phyloP scores from a whole-genome alignment of 441 rosid species.

The Corymbia citriodora region DNA sequence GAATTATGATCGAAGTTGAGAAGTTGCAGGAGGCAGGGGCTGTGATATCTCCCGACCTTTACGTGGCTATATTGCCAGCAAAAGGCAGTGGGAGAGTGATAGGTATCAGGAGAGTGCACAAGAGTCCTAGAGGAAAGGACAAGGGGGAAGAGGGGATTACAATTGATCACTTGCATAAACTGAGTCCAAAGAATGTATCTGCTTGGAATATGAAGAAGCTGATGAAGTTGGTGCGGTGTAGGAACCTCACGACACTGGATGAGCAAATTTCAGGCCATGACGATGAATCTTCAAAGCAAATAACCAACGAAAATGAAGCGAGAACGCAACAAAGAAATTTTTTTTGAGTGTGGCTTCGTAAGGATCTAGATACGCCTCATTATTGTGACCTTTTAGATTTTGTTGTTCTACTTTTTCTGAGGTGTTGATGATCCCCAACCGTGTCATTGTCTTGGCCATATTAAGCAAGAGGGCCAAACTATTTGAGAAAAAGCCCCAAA shows the following conservation, averaged over 20 bases:
- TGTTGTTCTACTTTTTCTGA: neutral
- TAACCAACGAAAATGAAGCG: constrained; percentile 4
- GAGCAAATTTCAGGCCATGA: neutral
- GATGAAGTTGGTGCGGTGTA: constrained; percentile 1
- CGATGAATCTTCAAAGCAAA: neutral
- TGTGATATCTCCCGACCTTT: neutral
- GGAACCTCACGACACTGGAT: constrained; percentile 2
- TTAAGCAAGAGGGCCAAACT: neutral
- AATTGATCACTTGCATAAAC: constrained; percentile 4
- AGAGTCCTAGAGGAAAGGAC: constrained; percentile 1
- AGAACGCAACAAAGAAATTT: constrained; percentile 1
- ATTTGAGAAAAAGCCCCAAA: neutral
- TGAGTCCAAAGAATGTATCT: constrained; percentile 4
- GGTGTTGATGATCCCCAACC: neutral
- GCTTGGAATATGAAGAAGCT: constrained; percentile 19
- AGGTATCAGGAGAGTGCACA: neutral
- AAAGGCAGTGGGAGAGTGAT: neutral
- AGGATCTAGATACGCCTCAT: neutral
- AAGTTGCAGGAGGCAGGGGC: constrained; percentile 6
- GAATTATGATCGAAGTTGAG: neutral
- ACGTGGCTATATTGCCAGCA: neutral
- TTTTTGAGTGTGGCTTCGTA: neutral
- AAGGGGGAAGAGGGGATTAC: constrained; percentile 1
- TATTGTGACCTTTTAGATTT: neutral
- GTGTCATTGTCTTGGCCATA: neutral